Evolutionary conservation across 139 green algal genomes (phyloP).

Genomic region (Chlorella sp.): DNA sequence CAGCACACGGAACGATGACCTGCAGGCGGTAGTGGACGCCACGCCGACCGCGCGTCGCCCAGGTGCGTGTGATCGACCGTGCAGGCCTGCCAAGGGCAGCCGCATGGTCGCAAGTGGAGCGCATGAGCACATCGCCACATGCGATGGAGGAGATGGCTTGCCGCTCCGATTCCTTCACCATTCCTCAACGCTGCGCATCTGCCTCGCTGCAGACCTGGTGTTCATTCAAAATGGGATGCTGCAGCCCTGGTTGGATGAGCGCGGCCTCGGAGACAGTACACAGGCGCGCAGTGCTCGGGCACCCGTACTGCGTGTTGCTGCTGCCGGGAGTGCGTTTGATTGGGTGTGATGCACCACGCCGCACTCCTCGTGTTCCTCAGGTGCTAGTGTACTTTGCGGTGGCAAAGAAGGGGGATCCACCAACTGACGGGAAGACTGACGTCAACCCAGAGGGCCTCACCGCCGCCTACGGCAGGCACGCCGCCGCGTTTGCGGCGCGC

Average conservation of each 20-base stretch:
- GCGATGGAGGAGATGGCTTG: too few relatives aligned
- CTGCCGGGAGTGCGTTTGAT: neutral
- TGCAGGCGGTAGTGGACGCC: slow-evolving; percentile 72
- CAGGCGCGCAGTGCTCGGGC: slow-evolving; percentile 57
- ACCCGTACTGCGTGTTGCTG: slow-evolving; percentile 13
- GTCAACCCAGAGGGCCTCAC: slow-evolving; percentile 97
- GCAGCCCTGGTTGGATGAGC: slow-evolving; percentile 88
- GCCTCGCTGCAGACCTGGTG: slow-evolving; percentile 89
- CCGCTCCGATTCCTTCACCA: too few relatives aligned
- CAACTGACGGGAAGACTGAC: slow-evolving; percentile 92
- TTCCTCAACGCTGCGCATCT: too few relatives aligned
- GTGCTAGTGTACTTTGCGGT: slow-evolving; percentile 99
- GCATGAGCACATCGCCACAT: too few relatives aligned
- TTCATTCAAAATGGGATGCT: slow-evolving; percentile 99
- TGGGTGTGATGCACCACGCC: neutral
- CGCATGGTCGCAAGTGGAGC: too few relatives aligned
- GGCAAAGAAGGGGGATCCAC: slow-evolving; percentile 89
- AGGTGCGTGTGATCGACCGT: too few relatives aligned
- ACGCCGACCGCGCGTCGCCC: slow-evolving; percentile 63
- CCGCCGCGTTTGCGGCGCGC: slow-evolving; percentile 74
- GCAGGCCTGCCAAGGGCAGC: too few relatives aligned
- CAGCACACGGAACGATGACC: slow-evolving; percentile 89
- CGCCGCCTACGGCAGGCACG: slow-evolving; percentile 84
- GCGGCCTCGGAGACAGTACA: slow-evolving; percentile 85
- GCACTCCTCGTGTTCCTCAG: slow-evolving; percentile 35